Evolutionary conservation across 176 grass and related monocot genomes (phyloP).

Genomic region (Calamus simplicifolius): DNA sequence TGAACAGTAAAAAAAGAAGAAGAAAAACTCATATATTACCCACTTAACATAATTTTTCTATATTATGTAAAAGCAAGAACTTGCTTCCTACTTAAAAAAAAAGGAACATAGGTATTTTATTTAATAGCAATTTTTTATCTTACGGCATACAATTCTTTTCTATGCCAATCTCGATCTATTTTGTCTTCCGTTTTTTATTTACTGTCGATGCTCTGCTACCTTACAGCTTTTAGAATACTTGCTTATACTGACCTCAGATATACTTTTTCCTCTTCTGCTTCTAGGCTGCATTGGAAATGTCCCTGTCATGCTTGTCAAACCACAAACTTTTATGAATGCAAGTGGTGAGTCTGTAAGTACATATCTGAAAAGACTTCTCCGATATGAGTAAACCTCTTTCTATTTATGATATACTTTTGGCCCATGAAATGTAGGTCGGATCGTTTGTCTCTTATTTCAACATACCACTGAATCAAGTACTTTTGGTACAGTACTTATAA

Average conservation of each 20-base stretch:
- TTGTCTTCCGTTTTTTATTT: not conserved
- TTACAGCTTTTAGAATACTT: not conserved
- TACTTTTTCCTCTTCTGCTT: conserved; percentile 9
- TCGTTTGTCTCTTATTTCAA: conserved; percentile 87
- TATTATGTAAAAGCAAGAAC: no score
- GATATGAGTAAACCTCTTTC: not conserved
- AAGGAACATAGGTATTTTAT: no score
- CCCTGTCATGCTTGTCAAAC: conserved; percentile 81
- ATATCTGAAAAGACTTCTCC: conserved; percentile 6
- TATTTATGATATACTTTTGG: conserved; percentile 14
- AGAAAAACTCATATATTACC: no score
- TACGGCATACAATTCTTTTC: no score
- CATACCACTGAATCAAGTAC: conserved; percentile 79
- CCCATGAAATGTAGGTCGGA: conserved; percentile 47
- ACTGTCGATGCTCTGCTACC: not conserved
- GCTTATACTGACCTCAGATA: conserved; percentile 1
- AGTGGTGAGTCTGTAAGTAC: conserved; percentile 98
- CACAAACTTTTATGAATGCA: conserved; percentile 91
- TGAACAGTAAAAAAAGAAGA: no score
- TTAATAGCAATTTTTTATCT: no score
- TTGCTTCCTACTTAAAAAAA: no score
- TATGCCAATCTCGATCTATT: no score
- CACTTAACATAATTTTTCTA: no score
- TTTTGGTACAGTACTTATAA: conserved; percentile 49
- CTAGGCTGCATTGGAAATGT: conserved; percentile 66